phyloP scores from a whole-genome alignment of 768 basidiomycete species.

The Lentinula lateritia region DNA sequence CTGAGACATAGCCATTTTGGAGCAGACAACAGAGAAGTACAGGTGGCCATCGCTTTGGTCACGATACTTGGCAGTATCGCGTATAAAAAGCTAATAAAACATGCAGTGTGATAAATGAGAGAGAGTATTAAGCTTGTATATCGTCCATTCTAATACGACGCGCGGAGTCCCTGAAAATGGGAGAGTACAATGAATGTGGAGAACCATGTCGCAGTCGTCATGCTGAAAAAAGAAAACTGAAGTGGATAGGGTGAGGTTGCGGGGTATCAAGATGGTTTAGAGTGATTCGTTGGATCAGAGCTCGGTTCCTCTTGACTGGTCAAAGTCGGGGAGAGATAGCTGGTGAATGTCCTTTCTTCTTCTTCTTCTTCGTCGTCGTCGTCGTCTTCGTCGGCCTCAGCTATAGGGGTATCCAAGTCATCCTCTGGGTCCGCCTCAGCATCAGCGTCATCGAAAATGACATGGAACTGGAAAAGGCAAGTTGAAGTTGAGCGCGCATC shows the following conservation, averaged over 20 bases:
- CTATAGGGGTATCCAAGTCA: slow-evolving; percentile 60
- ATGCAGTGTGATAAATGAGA: background rate
- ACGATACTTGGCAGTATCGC: background rate
- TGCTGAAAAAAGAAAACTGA: background rate
- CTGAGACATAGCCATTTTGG: background rate
- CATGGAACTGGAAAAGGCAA: slow-evolving; percentile 39
- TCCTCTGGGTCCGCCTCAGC: slow-evolving; percentile 56
- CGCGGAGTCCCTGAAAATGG: background rate
- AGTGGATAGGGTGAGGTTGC: background rate
- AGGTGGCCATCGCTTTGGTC: no score
- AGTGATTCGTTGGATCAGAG: background rate
- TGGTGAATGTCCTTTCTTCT: slow-evolving; percentile 9
- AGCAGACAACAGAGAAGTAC: no score
- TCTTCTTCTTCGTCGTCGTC: slow-evolving; percentile 35
- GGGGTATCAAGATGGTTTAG: background rate
- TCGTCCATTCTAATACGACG: background rate
- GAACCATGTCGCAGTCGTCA: background rate
- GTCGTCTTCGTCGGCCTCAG: slow-evolving; percentile 63
- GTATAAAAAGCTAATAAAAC: background rate
- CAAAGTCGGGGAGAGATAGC: background rate
- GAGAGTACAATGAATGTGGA: background rate
- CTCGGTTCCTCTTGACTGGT: background rate
- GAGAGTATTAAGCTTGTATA: background rate
- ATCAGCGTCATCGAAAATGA: slow-evolving; percentile 71
- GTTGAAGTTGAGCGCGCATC: slow-evolving; percentile 7